Evolutionary conservation across 257 asterid species (phyloP), one percentile per base, ranked within the genome.

Genomic region (Solanum gracilifrons): DNA sequence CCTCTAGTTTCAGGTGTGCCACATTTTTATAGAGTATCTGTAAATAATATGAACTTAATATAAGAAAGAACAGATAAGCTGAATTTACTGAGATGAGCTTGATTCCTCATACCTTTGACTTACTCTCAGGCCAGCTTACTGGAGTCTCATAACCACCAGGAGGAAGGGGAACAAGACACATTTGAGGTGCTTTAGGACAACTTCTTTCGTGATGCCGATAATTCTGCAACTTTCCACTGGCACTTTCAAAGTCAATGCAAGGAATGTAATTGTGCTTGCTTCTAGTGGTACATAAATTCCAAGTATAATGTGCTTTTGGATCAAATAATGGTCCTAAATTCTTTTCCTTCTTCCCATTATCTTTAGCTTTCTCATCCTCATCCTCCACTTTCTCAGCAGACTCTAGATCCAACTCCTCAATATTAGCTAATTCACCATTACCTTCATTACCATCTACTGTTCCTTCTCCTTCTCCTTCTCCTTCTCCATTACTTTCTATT

Each of bases 261-360:
- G 99, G 99, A 90, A 97, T 95, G 93, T 95, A 95, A 88, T 92
- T 97, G 66, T 95, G 97, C 91, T 95, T 97, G 94, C 99, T 97
- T 88, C 94, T 94, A 43, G 98, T 90, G 87, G 88, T 94, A 90
- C 99, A 95, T 55, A 91, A 66, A 90, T 95, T 94, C 99, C 99
- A 97, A 64, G 46, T 72, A 90, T 95, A 93, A 55, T 87, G 91
- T 84, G 92, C 92, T 82, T 92, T 94, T 1, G 94, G 95, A 92
- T 93, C 98, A 82, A 97, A 97, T 15, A 97, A 25, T 2, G 98
- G 96, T 37, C 98, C 98, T 73, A 91, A 87, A 51, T 90, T 83
- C 93, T 92, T 95, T 88, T 89, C 90, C 82, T 86, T 91, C 71
- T 85, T 87, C 69, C 85, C 92, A 48, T 85, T 90, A 16, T 79